Evolutionary conservation across 192 early-diverging fungal genomes (phyloP).

Genomic region (Backusella circina): DNA sequence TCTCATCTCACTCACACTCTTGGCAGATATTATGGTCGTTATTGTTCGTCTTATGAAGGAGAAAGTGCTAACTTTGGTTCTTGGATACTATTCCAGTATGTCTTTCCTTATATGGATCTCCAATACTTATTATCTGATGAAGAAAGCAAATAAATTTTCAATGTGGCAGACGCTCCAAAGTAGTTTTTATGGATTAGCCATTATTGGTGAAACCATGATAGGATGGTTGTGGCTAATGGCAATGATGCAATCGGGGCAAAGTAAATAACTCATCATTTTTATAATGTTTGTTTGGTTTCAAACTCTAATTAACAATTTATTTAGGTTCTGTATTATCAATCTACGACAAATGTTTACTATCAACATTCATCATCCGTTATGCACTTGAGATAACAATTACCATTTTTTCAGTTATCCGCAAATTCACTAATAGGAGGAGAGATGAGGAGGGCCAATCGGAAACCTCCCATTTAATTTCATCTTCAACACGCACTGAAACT

Average conservation of each 20-base stretch:
- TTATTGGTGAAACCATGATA: constrained; percentile 41
- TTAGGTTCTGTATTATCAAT: constrained; percentile 9
- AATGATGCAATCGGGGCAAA: constrained; percentile 12
- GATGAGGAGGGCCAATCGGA: constrained; percentile 13
- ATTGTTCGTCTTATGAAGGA: constrained; percentile 34
- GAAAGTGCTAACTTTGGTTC: constrained; percentile 33
- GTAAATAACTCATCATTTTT: constrained; percentile 10
- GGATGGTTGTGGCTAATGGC: constrained; percentile 36
- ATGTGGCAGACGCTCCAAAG: constrained; percentile 46
- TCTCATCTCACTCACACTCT: constrained; percentile 29
- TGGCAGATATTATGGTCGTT: constrained; percentile 26
- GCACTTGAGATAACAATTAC: constrained; percentile 23
- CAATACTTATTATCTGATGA: constrained; percentile 27
- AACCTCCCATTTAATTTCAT: constrained; percentile 15
- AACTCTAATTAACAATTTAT: neutral
- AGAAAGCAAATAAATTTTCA: constrained; percentile 31
- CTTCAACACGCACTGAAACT: neutral
- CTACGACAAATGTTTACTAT: constrained; percentile 33
- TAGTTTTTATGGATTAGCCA: constrained; percentile 43
- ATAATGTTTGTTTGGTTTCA: neutral
- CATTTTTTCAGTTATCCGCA: constrained; percentile 30
- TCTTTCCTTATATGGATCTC: constrained; percentile 34
- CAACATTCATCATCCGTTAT: constrained; percentile 41
- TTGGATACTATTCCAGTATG: constrained; percentile 36
- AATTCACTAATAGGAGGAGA: neutral